Base-by-base conservation (phyloP, 768 basidiomycete genomes). In the Tricholoma matsutake region DNA sequence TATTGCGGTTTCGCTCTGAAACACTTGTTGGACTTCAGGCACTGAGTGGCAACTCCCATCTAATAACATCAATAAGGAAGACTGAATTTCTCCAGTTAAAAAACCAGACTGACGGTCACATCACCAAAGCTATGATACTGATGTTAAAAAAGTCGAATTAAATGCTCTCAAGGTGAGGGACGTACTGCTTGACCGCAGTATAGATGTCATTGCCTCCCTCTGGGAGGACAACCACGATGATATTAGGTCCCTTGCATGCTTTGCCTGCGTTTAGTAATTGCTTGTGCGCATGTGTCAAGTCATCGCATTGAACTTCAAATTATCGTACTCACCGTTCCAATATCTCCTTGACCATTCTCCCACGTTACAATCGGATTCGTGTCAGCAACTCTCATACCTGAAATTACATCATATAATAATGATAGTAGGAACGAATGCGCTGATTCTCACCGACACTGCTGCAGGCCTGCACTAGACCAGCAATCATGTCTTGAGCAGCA, bases 41-140 rank as follows among this genome's bases (percentile, higher is more conserved):
- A 94, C 59, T 94, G 92, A 0, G 92, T 93, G 0, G 90, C 84
- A 8, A 94, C 86, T 41, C 92, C 92, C 66, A 82, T 79, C 86
- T 91, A 67, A 18, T 61, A 52, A 63, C 18, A 18, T 59, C 39
- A 25, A 22, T 29, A 1, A 10, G 22, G 18, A 29, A 39, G n/a
- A 57, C 16, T 37, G 20, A 43, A n/a, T 5, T 29, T 13, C 22
- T 14, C 31, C n/a, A 55, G 4, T 2, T n/a, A 28, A 53, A 47
- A 31, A 22, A 22, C n/a, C 8, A 34, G 14, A 67, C 70, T 16
- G 32, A 77, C 75, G 3, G 54, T 66, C 3, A 74, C 61, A 63
- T 91, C 90, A 3, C 90, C 91, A 49, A 89, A 91, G 67, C 56
- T 57, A 8, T 47, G 7, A 11, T 9, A n/a, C 4, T 18, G 8